Conservation (phyloP, 192 early-diverging fungal genomes). For the Linnemannia zychae region DNA sequence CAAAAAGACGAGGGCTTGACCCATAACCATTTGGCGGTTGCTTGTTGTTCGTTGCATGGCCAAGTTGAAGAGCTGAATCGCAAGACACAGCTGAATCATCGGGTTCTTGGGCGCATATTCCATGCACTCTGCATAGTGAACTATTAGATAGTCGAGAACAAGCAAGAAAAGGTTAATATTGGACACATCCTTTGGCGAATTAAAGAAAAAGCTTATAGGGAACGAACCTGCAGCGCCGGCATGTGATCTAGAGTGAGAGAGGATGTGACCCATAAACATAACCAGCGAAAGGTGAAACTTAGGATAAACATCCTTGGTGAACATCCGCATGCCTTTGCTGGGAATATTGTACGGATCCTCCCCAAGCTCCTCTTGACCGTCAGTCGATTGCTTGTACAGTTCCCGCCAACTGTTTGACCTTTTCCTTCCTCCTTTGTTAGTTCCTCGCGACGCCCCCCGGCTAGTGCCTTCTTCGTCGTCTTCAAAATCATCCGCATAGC, state of each 20-base stretch:
- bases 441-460: neutral
- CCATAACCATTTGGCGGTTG: slow-evolving; percentile 78
- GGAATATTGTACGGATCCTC: neutral
- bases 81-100: slow-evolving; percentile 73
- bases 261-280: slow-evolving; percentile 72
- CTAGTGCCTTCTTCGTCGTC: slow-evolving; percentile 2
- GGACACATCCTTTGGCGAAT: neutral
- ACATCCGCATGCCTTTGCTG: neutral
- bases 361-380: neutral
- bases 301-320: slow-evolving; percentile 16
- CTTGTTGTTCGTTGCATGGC: slow-evolving; percentile 78
- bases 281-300: slow-evolving; percentile 56
- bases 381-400: neutral
- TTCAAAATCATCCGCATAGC: slow-evolving; percentile 20
- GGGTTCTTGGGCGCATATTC: slow-evolving; percentile 74
- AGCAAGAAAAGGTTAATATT: neutral
- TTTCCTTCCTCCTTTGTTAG: neutral
- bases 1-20: slow-evolving; percentile 57
- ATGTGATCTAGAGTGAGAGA: slow-evolving; percentile 67
- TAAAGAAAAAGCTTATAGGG: neutral
- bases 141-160: slow-evolving; percentile 13
- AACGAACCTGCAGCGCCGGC: slow-evolving; percentile 69
- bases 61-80: slow-evolving; percentile 72
- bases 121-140: slow-evolving; percentile 71
- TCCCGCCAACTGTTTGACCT: neutral